Evolutionary conservation across 2,329 filamentous ascomycete species (phyloP), one percentile per base, ranked within the genome.

Genomic region (Rhynchosporium agropyri): DNA sequence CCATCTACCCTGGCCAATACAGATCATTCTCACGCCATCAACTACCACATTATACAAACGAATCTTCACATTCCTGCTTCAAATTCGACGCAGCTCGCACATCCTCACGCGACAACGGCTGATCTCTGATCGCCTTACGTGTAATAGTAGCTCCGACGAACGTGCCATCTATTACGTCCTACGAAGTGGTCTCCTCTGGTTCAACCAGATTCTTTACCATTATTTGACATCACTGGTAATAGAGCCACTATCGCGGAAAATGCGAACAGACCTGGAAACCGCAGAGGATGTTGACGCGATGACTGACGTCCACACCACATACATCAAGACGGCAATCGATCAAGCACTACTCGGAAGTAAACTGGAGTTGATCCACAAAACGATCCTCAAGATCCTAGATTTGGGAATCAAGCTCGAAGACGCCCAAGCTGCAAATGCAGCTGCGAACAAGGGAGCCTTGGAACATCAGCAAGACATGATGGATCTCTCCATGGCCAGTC

Each of bases 251-350:
- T 84, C 82, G 1, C 71, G 76, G 2, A 78, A 80, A 36, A 83
- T 97, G 78, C 77, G 78, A 5, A 73, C 75, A 2, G 78, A 81
- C 0, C 81, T 97, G 58, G 75, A 77, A 13, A 77, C 78, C 5
- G 86, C 91, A 0, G 80, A 83, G 31, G 91, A 94, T 68, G 85
- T 97, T 9, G 92, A 97, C 72, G 83, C 83, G 31, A 96, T 97
- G 90, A 87, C 92, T 31, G 76, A 77, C 1, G 81, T 87, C 0
- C 92, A 97, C 73, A 77, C 83, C 4, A 73, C 75, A 0, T 94
- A 89, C 70, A 78, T 89, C 50, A 81, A 80, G 50, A 81, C 81
- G 1, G 77, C 95, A 10, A 79, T 87, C 61, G 83, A 86, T 38
- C 87, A 91, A 67, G 85, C 89, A 9, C 83, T 95, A 29, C 82